phyloP scores from a whole-genome alignment of 2,329 filamentous ascomycete genomes.

The Bipolaris sorokiniana region DNA sequence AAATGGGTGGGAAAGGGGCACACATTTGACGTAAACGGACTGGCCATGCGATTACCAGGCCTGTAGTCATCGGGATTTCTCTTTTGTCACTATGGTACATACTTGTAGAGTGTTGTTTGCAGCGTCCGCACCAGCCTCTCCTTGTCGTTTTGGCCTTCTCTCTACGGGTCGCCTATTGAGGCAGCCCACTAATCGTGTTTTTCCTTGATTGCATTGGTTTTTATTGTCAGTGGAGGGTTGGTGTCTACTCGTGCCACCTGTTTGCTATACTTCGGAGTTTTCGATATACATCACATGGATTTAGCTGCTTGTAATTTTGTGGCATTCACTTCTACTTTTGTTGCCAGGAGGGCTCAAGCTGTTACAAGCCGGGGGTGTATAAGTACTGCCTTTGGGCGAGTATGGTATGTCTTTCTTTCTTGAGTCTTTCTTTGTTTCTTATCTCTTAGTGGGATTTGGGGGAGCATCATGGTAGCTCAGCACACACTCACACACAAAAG shows the following conservation, averaged over 20 bases:
- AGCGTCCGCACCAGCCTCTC: conserved; percentile 36
- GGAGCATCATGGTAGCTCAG: conserved; percentile 10
- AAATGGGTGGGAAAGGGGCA: conserved; percentile 39
- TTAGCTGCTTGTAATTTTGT: conserved; percentile 34
- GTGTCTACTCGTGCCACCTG: conserved; percentile 21
- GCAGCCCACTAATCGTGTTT: conserved; percentile 43
- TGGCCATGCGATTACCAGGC: conserved; percentile 25
- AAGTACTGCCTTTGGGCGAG: conserved; percentile 27
- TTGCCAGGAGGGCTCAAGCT: conserved; percentile 21
- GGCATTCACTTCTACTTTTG: conserved; percentile 13
- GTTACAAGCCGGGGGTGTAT: conserved; percentile 32
- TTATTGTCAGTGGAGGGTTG: conserved; percentile 34
- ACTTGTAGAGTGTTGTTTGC: conserved; percentile 43
- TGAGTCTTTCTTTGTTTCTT: neutral
- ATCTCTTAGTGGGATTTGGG: conserved; percentile 5
- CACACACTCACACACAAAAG: conserved; percentile 29
- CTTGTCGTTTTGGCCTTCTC: conserved; percentile 25
- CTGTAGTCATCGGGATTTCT: conserved; percentile 34
- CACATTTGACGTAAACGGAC: conserved; percentile 44
- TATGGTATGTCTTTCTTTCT: neutral
- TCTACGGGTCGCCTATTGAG: conserved; percentile 22
- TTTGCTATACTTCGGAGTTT: conserved; percentile 35
- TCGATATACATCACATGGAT: conserved; percentile 47
- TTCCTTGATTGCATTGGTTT: conserved; percentile 43
- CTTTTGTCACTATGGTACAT: conserved; percentile 48